Base-by-base conservation (phyloP, 495 filamentous ascomycete species). In the Podospora anserina region DNA sequence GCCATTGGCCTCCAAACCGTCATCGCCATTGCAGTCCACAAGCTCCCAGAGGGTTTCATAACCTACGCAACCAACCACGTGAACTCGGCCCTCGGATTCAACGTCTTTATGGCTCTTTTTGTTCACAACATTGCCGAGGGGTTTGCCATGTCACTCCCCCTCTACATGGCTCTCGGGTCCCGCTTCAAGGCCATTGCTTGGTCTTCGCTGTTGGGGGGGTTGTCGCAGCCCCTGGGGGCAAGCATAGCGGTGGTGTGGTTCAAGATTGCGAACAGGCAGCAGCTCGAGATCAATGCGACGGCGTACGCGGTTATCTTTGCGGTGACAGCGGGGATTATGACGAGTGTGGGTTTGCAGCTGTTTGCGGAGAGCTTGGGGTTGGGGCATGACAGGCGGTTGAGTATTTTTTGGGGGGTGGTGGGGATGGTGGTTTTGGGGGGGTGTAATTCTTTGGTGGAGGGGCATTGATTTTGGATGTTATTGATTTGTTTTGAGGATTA, bases 81-180 rank as follows among this genome's bases (percentile, higher is more conserved):
- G 34, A 97, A 90, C 74, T 93, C 95, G 0, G 81, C 82, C 0
- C 88, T 99, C 2, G 95, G 96, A 15, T 85, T 96, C 73, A 88
- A 92, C 49, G 91, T 99, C 44, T 99, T 99, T 82, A 84, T 98
- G 71, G 95, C 95, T 1, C 86, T 99, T 3, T 97, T 95, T 75
- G 94, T 98, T 69, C 95, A 99, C 82, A 99, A 98, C 79, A 97
- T 99, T 69, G 90, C 92, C 60, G 95, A 99, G 79, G 95, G 95
- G 19, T 99, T 98, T 76, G 91, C 92, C 69, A 90, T 99, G 86
- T 92, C 93, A 0, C 81, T 99, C 2, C 95, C 95, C 0, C 82
- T 99, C 0, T 98, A 93, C 76, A 88, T 99, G 61, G 95, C 95
- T 2, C 83, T 97, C 13, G 82, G 87, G 58, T 92, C 86, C 60